Evolutionary conservation across 2,329 filamentous ascomycete species (phyloP), one percentile per base, ranked within the genome.

Genomic region (Nannizzia gypsea): DNA sequence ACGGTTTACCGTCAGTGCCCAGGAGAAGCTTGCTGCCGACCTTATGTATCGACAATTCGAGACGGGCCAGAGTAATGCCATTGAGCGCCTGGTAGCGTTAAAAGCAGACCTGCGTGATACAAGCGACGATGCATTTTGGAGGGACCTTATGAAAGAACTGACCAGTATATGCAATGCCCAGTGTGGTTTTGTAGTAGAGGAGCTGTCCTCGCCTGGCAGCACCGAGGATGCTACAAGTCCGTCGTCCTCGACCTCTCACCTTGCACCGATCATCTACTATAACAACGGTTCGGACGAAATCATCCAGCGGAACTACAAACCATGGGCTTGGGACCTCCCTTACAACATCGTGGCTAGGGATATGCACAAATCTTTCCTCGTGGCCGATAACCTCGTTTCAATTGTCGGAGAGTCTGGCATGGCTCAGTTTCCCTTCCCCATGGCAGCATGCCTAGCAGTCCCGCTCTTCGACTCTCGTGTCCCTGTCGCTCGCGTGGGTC

Each of bases 321-420:
- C 85, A 70, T 79, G 83, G 65, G 81, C 83, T 40, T 85, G 84
- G 65, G 82, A 78, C 24, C 83, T 83, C 63, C 84, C 85, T 3
- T 85, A 85, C 70, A 80, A 80, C 38, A 81, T 86, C 68, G 87
- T 88, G 85, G 83, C 81, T 64, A 82, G 88, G 68, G 84, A 87
- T 73, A 56, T 26, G 22, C 13, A 54, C 17, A 86, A 87, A 69
- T 82, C 87, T 57, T 85, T 87, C 68, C 72, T 88, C 60, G 82
- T 89, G 22, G 83, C 85, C 0, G 81, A 87, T 60, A 76, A 78
- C 46, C 71, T 88, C 52, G 76, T 76, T 58, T 79, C 82, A 3
- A 81, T 85, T 66, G 78, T 82, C 54, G 77, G 79, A 26, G 76
- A 83, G 63, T 22, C 54, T 22, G 85, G 85, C 64, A 82, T 83